Evolutionary conservation across 768 basidiomycete genomes (phyloP).

Genomic region (Trametes coccinea): DNA sequence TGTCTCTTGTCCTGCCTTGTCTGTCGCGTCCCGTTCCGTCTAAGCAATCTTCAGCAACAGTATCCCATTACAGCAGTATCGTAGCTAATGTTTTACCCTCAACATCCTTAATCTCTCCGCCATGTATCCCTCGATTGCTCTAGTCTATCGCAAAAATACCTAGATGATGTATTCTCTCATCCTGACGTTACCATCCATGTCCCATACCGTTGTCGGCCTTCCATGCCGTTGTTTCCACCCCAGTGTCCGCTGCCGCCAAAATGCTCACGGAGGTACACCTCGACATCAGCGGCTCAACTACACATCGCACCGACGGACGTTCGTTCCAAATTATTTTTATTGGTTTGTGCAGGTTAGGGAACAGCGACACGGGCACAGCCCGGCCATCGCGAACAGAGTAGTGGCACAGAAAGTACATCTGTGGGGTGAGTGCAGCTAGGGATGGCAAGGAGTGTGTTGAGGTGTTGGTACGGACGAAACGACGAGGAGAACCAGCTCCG

Average conservation of each 20-base stretch:
- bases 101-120: constrained; percentile 8
- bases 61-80: constrained; percentile 13
- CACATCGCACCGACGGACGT: background rate
- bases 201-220: no score
- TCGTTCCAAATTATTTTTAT: constrained; percentile 18
- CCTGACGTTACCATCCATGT: no score
- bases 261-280: no score
- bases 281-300: background rate
- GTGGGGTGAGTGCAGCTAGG: background rate
- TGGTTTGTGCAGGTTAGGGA: constrained; percentile 10
- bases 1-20: background rate
- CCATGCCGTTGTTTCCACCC: no score
- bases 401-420: constrained; percentile 2
- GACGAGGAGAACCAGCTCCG: constrained; percentile 14
- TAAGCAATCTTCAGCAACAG: background rate
- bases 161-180: constrained; percentile 9
- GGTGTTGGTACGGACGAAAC: constrained; percentile 1
- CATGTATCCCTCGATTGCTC: constrained; percentile 9
- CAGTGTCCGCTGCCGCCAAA: no score
- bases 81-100: constrained; percentile 18
- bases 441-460: constrained; percentile 16
- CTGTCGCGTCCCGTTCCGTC: background rate
- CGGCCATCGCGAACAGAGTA: constrained; percentile 9
- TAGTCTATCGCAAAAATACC: background rate
- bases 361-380: constrained; percentile 20